phyloP scores from a whole-genome alignment of 1,284 basidiomycete species.

The Tylopilus sp. region DNA sequence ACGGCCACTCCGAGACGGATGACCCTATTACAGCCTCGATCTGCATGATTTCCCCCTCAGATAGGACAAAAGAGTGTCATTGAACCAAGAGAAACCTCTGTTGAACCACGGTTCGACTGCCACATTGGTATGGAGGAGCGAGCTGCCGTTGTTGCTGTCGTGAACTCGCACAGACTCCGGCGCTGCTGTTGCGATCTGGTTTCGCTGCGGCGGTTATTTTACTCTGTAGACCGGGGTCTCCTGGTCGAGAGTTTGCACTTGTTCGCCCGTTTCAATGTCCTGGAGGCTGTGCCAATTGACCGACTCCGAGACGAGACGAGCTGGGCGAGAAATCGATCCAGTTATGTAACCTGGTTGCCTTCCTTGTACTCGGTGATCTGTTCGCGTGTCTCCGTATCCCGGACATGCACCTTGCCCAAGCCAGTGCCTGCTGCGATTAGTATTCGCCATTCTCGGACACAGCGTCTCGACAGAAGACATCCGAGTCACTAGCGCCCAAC shows the following conservation, averaged over 20 bases:
- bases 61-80: background rate
- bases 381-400: background rate
- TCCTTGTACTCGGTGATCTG: background rate
- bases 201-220: background rate
- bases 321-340: background rate
- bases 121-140: background rate
- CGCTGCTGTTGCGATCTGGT: background rate
- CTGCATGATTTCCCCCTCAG: background rate
- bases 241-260: background rate
- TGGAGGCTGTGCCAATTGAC: background rate
- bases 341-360: background rate
- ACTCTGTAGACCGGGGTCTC: too few relatives aligned
- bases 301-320: background rate
- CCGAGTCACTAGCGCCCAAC: too few relatives aligned
- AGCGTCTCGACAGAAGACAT: too few relatives aligned
- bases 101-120: background rate
- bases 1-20: background rate
- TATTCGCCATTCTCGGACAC: too few relatives aligned
- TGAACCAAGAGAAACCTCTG: background rate
- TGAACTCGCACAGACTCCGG: background rate
- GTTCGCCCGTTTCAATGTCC: background rate
- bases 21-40: background rate
- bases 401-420: background rate
- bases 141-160: background rate
- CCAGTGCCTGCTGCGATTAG: too few relatives aligned